These are phyloP conservation scores for Neocallimastix lanati DNA, from an alignment of 192 early-diverging fungal genomes.

Conservation along the genomic window DNA sequence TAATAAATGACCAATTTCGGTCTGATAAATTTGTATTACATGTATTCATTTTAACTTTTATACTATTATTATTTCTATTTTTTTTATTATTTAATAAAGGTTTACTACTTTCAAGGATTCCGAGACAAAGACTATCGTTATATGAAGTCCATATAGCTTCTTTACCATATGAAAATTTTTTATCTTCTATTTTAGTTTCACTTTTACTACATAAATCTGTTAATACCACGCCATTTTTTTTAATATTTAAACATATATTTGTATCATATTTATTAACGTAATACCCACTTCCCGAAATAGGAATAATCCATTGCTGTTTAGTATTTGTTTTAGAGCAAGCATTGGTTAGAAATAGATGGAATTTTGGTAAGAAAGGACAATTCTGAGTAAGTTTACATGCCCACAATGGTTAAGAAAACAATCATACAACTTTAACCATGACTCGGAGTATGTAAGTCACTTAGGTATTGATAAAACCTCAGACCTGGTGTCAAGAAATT, in stretches of 20 bases:
- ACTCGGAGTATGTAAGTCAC: no score
- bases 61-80: neutral
- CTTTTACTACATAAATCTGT: neutral
- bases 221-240: neutral
- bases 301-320: neutral
- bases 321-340: neutral
- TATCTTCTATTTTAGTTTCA: neutral
- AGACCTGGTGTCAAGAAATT: no score
- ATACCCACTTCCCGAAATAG: neutral
- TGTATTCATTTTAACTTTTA: neutral
- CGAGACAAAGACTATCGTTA: neutral
- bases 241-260: neutral
- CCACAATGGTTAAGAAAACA: no score
- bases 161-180: neutral
- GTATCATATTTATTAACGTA: neutral
- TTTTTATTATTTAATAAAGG: neutral
- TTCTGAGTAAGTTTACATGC: no score
- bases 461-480: no score
- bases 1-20: neutral
- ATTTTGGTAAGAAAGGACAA: no score
- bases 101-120: neutral
- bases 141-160: neutral
- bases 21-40: neutral
- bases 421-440: no score
- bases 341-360: no score